Evolutionary conservation across 805 yeast species (phyloP).

Genomic region (Alloascoidea hylecoeti): DNA sequence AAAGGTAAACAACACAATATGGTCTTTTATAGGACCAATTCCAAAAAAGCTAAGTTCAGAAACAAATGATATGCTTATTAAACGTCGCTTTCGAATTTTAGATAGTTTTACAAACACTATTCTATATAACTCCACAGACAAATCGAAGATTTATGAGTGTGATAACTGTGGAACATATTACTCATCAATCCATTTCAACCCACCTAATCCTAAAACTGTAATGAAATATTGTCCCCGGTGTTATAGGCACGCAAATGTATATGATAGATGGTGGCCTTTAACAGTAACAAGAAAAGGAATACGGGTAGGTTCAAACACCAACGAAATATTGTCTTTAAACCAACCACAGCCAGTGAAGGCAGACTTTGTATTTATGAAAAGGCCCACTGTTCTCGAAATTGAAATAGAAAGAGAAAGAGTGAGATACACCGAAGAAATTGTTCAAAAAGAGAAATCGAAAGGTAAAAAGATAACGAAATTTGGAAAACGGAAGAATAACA

Average conservation of each 20-base stretch:
- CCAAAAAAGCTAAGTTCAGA: neutral
- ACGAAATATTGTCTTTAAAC: too few relatives aligned
- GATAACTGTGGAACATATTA: neutral
- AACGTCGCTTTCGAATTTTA: neutral
- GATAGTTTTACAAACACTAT: neutral
- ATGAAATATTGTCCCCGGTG: conserved; percentile 15
- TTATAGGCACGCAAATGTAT: conserved; percentile 16
- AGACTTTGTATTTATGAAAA: too few relatives aligned
- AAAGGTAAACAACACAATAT: neutral
- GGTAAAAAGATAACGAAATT: too few relatives aligned
- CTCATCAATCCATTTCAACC: conserved; percentile 10
- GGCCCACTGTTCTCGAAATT: too few relatives aligned
- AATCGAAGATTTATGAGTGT: neutral
- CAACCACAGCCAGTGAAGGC: too few relatives aligned
- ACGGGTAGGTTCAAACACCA: too few relatives aligned
- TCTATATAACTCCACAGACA: neutral
- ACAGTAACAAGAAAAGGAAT: too few relatives aligned
- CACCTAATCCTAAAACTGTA: conserved; percentile 6
- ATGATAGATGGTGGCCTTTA: conserved; percentile 15
- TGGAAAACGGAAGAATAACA: too few relatives aligned
- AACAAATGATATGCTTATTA: neutral
- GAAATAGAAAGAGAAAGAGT: too few relatives aligned
- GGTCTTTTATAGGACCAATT: neutral
- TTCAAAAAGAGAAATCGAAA: too few relatives aligned
- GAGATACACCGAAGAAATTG: too few relatives aligned